Conservation (phyloP, 345 rosid species). For the Eucalyptus regnans region DNA sequence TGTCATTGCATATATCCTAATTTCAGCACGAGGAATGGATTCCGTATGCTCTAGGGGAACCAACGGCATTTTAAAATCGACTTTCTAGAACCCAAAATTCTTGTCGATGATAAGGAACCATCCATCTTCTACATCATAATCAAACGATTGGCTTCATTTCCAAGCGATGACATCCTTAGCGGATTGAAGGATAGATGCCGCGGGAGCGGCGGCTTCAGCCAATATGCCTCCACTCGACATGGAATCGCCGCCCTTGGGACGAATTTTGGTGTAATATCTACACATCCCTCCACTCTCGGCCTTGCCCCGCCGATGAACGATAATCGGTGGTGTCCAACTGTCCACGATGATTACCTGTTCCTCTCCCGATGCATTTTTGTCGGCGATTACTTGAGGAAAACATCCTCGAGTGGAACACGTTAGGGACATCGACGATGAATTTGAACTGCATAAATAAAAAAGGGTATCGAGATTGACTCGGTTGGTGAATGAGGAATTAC, state of each 20-base stretch:
- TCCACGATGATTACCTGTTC: slow-evolving; percentile 19
- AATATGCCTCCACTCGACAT: slow-evolving; percentile 46
- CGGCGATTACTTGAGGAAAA: not conserved
- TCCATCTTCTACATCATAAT: no score
- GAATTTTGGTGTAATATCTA: slow-evolving; percentile 30
- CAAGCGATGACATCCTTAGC: slow-evolving; percentile 20
- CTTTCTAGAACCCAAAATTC: not conserved
- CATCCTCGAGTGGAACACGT: not conserved
- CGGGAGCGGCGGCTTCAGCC: not conserved
- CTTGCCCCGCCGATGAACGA: slow-evolving; percentile 35
- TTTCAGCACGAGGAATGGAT: not conserved
- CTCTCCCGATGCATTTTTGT: not conserved
- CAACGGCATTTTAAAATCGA: not conserved
- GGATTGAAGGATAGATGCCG: slow-evolving; percentile 30
- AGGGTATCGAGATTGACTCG: not conserved
- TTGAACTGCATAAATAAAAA: not conserved
- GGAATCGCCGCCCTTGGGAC: slow-evolving; percentile 2
- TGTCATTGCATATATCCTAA: not conserved
- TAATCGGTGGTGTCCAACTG: slow-evolving; percentile 12
- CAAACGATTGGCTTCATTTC: not conserved
- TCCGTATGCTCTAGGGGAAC: not conserved
- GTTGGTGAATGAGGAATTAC: not conserved
- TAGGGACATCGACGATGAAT: not conserved
- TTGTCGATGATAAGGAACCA: not conserved
- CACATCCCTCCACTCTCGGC: slow-evolving; percentile 25